These are phyloP conservation scores for Aegilops longissima DNA, from an alignment of 176 grass and related monocot species.

Conservation along the genomic window DNA sequence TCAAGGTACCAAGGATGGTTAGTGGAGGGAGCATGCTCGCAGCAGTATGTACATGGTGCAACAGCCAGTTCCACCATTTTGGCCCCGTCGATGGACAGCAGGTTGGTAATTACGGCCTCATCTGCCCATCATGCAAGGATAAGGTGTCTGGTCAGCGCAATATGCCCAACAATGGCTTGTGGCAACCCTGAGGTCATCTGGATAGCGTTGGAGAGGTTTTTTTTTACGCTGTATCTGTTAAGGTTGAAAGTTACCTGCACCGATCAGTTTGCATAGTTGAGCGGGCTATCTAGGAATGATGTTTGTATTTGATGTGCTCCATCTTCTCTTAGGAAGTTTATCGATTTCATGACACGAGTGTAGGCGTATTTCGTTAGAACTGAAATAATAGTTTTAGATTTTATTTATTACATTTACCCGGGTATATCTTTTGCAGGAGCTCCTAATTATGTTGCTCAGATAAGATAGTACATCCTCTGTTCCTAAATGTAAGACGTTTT, in stretches of 20 bases:
- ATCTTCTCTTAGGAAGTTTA: background rate
- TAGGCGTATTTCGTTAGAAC: background rate
- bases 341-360: background rate
- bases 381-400: background rate
- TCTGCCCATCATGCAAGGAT: constrained; percentile 80
- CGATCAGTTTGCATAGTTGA: background rate
- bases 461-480: background rate
- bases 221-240: background rate
- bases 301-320: constrained; percentile 9
- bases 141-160: constrained; percentile 56
- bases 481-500: too few relatives aligned
- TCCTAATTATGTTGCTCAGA: background rate
- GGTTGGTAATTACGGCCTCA: constrained; percentile 57
- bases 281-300: background rate
- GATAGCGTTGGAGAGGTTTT: background rate
- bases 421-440: background rate
- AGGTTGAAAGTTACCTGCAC: background rate
- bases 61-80: constrained; percentile 69
- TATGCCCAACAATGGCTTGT: constrained; percentile 35
- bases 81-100: constrained; percentile 40
- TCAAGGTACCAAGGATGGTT: constrained; percentile 51
- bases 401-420: background rate
- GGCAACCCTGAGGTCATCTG: constrained; percentile 38
- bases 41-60: constrained; percentile 70
- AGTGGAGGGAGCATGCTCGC: constrained; percentile 33